phyloP scores from a whole-genome alignment of 1,284 basidiomycete species.

The Malassezia vespertilionis region DNA sequence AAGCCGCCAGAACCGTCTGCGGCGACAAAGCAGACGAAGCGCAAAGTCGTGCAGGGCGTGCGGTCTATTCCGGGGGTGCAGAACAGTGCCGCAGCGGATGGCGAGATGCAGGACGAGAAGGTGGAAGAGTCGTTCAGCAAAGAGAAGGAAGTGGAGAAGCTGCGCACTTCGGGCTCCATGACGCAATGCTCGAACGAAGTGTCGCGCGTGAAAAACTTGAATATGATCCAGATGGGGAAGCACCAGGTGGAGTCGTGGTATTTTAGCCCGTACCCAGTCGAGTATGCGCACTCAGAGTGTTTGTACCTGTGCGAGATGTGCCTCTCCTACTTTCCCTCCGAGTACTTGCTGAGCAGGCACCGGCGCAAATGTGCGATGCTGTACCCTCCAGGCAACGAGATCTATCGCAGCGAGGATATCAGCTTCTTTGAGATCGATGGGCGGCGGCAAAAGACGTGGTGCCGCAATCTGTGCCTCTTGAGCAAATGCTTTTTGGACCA shows the following conservation, averaged over 20 bases:
- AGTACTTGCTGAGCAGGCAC: constrained; percentile 54
- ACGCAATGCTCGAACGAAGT: constrained; percentile 96
- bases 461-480: constrained; percentile 87
- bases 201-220: constrained; percentile 93
- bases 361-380: constrained; percentile 78
- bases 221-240: constrained; percentile 87
- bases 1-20: constrained; percentile 51
- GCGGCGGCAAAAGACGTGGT: constrained; percentile 87
- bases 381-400: constrained; percentile 98
- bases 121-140: constrained; percentile 58
- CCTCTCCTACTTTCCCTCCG: constrained; percentile 38
- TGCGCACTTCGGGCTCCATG: constrained; percentile 95
- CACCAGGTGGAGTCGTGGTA: constrained; percentile 98
- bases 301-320: constrained; percentile 99
- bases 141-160: constrained; percentile 95
- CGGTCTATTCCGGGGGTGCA: constrained; percentile 53
- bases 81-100: constrained; percentile 53
- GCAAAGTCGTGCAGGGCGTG: constrained; percentile 26
- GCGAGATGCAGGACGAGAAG: constrained; percentile 44
- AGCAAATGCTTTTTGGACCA: constrained; percentile 99
- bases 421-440: constrained; percentile 99
- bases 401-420: constrained; percentile 90
- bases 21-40: constrained; percentile 49
- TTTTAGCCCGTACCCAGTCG: constrained; percentile 95
- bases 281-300: constrained; percentile 87